phyloP scores from a whole-genome alignment of 2,329 filamentous ascomycete genomes.

The Colletotrichum simmondsii region DNA sequence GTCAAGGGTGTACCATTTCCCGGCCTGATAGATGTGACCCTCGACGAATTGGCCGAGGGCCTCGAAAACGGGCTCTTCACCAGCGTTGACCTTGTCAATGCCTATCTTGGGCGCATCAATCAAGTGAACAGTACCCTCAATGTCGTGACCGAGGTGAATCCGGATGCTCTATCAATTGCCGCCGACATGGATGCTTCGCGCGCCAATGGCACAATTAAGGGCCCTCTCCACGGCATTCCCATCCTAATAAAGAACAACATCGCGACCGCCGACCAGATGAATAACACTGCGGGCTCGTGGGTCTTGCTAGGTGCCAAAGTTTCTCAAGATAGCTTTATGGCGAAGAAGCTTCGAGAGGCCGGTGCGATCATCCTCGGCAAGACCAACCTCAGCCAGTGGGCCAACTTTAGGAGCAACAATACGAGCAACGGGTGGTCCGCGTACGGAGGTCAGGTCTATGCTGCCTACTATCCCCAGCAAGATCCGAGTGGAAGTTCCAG shows the following conservation, averaged over 20 bases:
- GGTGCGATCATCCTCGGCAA: slow-evolving; percentile 74
- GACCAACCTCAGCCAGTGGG: slow-evolving; percentile 72
- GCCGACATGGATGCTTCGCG: slow-evolving; percentile 45
- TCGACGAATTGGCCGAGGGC: slow-evolving; percentile 46
- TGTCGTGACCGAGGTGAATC: slow-evolving; percentile 48
- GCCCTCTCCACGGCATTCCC: slow-evolving; percentile 70
- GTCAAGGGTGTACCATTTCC: slow-evolving; percentile 40
- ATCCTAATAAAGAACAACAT: slow-evolving; percentile 76
- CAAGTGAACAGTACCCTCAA: slow-evolving; percentile 41
- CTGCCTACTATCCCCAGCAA: slow-evolving; percentile 69
- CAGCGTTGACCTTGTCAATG: slow-evolving; percentile 48
- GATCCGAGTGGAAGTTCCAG: slow-evolving; percentile 71
- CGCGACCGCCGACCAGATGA: slow-evolving; percentile 69
- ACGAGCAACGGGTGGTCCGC: slow-evolving; percentile 73
- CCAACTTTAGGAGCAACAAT: slow-evolving; percentile 67
- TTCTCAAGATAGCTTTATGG: slow-evolving; percentile 66
- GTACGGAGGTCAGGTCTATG: slow-evolving; percentile 69
- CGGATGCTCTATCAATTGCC: slow-evolving; percentile 47
- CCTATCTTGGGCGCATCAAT: slow-evolving; percentile 40
- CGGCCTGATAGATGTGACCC: slow-evolving; percentile 44
- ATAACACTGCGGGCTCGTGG: slow-evolving; percentile 69
- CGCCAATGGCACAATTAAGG: slow-evolving; percentile 39
- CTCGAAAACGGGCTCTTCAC: slow-evolving; percentile 46
- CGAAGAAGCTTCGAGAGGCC: slow-evolving; percentile 65
- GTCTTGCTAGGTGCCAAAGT: slow-evolving; percentile 66